phyloP scores from a whole-genome alignment of 495 filamentous ascomycete genomes.

The Hypoxylon fuscum region DNA sequence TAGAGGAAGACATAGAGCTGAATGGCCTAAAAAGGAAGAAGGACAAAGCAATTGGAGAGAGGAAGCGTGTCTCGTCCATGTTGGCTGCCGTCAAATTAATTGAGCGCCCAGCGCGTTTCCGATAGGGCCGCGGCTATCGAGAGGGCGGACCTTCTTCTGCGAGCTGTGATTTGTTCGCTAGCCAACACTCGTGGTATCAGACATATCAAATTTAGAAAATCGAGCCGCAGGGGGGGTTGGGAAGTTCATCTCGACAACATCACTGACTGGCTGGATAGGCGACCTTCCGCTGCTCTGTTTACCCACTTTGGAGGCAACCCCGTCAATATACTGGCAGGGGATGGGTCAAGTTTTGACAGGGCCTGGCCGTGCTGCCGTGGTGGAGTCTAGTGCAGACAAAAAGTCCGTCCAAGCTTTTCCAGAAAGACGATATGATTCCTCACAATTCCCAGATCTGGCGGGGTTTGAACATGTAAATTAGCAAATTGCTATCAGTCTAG shows the following conservation, averaged over 20 bases:
- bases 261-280: constrained; percentile 33
- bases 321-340: constrained; percentile 1
- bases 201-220: constrained; percentile 11
- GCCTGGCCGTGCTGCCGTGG: not conserved
- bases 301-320: constrained; percentile 23
- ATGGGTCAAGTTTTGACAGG: not conserved
- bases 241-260: constrained; percentile 31
- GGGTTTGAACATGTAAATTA: not conserved
- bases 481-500: not conserved
- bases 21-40: constrained; percentile 6
- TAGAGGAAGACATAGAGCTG: constrained; percentile 1
- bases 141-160: constrained; percentile 1
- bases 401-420: constrained; percentile 10
- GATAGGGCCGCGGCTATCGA: constrained; percentile 32
- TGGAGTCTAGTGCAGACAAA: not conserved
- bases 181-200: not conserved
- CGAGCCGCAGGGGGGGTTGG: constrained; percentile 32
- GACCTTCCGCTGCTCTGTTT: constrained; percentile 22
- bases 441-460: constrained; percentile 16
- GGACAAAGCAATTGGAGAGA: constrained; percentile 13
- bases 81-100: constrained; percentile 39
- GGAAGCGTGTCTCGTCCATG: constrained; percentile 28
- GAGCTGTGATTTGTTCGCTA: constrained; percentile 19
- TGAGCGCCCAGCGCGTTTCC: constrained; percentile 29
- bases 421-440: constrained; percentile 13